A percentile compares a stretch with the other conserved stretches of the same genome.
Evolutionary conservation across 139 green algal genomes (phyloP).

Genomic region (Chlamydomonas asymmetrica): DNA sequence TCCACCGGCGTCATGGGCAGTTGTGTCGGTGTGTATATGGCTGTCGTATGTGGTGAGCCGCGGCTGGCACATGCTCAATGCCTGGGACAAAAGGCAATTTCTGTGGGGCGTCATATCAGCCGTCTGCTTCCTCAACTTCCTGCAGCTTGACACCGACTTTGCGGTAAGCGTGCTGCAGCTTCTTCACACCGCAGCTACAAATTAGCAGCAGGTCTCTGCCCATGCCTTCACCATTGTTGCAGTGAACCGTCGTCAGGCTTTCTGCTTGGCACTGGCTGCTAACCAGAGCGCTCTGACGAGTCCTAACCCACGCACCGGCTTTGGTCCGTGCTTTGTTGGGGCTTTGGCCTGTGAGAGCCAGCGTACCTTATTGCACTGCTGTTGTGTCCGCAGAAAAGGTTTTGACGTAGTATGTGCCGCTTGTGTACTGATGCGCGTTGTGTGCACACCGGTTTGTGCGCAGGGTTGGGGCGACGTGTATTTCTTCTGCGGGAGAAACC

Average conservation of each 20-base stretch:
- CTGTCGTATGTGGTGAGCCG: background rate
- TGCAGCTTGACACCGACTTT: conserved; percentile 11
- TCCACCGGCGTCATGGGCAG: conserved; percentile 22
- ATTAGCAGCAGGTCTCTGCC: background rate
- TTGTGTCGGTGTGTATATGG: conserved; percentile 19
- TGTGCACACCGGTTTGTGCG: too few species aligned
- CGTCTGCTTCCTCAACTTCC: background rate
- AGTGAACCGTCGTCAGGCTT: background rate
- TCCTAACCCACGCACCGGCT: too few species aligned
- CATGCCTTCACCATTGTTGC: background rate
- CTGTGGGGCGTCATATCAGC: conserved; percentile 12
- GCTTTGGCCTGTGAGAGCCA: background rate
- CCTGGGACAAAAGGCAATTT: conserved; percentile 8
- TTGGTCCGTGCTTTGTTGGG: background rate
- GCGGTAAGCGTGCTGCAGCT: background rate
- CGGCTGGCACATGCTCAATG: background rate
- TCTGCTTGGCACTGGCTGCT: background rate
- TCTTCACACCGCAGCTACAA: background rate
- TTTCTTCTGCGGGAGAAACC: conserved; percentile 74
- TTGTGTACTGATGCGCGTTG: too few species aligned
- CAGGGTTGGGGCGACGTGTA: conserved; percentile 70
- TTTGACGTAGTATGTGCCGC: background rate
- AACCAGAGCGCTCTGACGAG: background rate
- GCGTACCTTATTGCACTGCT: background rate
- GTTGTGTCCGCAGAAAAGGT: too few species aligned